Base-by-base conservation (phyloP, 2,329 filamentous ascomycete genomes). In the Chaetoscypha palmicola region DNA sequence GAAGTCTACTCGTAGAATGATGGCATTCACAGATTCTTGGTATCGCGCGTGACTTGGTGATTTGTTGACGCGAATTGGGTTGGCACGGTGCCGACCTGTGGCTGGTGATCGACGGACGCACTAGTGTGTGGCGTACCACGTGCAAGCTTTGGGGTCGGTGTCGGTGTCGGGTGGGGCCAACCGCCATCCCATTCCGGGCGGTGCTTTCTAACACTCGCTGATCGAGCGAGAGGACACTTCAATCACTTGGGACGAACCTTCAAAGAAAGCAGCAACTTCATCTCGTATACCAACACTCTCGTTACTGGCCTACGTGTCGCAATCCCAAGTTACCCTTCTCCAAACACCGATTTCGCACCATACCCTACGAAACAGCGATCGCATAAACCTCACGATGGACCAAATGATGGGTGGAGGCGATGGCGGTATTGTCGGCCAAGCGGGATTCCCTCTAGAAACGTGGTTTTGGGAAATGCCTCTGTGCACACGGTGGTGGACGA, bases 381-480 rank as follows among this genome's bases (percentile, higher is more conserved):
- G 21, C 39, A 41, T 20, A 41, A 36, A 36, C 55, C 35, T 12
- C 41, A 26, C 5, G 17, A 62, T 62, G 60, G 61, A 62, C 45
- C 55, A 61, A 49, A 62, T 62, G 59, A 60, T 63, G 55, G 59
- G 59, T 26, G 58, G 45, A 43, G 58, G 55, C 24, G 58, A 60
- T 40, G 58, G 57, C 12, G 59, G 58, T 22, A 53, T 60, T 32
- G 66, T 68, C 47, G 76, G 77, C 46, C 76, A 73, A 54, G 77
- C 74, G 47, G 71, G 74, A 42, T 71, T 95, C 60, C 92, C 91
- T 32, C 75, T 98, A 5, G 92, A 97, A 67, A 84, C 91, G 56
- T 98, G 92, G 92, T 97, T 96, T 67, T 96, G 88, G 76, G 92
- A 98, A 66, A 96, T 96, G 85, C 92, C 92, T 3, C 80, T 92